Evolutionary conservation across 2,329 filamentous ascomycete species (phyloP).

Genomic region (Pezizomycotina sp.): DNA sequence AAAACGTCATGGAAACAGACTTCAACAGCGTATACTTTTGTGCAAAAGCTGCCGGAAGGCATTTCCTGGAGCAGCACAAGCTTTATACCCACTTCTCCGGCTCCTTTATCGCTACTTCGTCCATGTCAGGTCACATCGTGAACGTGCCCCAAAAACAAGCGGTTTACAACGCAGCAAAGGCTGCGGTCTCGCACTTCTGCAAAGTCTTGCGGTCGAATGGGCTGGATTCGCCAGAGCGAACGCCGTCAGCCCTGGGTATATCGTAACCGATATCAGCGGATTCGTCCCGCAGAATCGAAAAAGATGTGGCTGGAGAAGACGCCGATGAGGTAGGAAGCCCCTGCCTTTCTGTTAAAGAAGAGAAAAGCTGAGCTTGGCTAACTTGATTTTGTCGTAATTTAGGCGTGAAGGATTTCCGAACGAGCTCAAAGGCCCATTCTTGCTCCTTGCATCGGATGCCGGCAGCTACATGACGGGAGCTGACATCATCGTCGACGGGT

Average conservation of each 20-base stretch:
- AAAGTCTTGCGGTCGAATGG: constrained; percentile 56
- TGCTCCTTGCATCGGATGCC: constrained; percentile 68
- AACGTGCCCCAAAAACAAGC: constrained; percentile 62
- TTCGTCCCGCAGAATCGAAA: constrained; percentile 53
- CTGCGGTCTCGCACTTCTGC: constrained; percentile 42
- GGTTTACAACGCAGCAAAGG: constrained; percentile 58
- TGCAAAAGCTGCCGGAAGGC: constrained; percentile 49
- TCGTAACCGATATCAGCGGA: constrained; percentile 53
- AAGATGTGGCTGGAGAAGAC: constrained; percentile 61
- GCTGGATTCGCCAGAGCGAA: constrained; percentile 57
- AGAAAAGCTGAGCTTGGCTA: constrained; percentile 23
- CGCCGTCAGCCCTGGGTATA: constrained; percentile 58
- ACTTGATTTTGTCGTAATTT: constrained; percentile 7
- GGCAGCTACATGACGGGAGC: constrained; percentile 65
- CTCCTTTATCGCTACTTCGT: constrained; percentile 62
- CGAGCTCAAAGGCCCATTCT: constrained; percentile 68
- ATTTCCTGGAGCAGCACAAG: constrained; percentile 52
- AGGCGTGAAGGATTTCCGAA: constrained; percentile 52
- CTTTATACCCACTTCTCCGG: constrained; percentile 45
- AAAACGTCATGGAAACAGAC: constrained; percentile 51
- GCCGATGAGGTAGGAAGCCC: constrained; percentile 48
- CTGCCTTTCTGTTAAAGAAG: constrained; percentile 24
- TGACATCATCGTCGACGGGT: constrained; percentile 57
- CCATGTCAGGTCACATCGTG: constrained; percentile 61
- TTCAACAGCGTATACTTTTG: constrained; percentile 65